Evolutionary conservation across 176 grass and related monocot species (phyloP), one percentile per base, ranked within the genome.

Genomic region (Puya raimondii): DNA sequence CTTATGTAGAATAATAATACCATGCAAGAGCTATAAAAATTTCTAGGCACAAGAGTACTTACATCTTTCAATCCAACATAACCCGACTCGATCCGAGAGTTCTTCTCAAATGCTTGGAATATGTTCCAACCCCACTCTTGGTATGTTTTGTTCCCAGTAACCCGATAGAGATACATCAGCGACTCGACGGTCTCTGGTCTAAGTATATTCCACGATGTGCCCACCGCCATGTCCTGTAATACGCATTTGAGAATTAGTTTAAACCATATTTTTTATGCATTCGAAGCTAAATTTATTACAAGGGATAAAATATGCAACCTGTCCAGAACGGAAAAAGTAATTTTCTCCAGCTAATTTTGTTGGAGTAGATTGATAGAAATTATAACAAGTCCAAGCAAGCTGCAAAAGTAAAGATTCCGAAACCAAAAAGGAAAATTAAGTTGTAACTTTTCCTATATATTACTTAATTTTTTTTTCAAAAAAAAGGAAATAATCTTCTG

Each of bases 91-190:
- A 61, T 61, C 16, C 56, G 56, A 22, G 56, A 61, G 21, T 61
- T 61, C 17, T 22, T 61, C 74, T 99, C 95, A 79, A 99, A 99
- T 73, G 95, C 95, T 79, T 86, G 85, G 82, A 99, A 99, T 86
- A 99, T 99, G 78, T 99, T 73, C 95, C 95, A 99, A 15, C 95
- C 95, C 95, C 95, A 99, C 61, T 99, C 95, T 83, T 94, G 95
- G 78, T 99, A 99, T 67, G 84, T 99, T 86, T 94, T 94, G 67
- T 99, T 85, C 68, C 95, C 95, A 10, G 95, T 99, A 42, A 99
- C 51, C 50, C 95, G 89, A 82, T 85, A 99, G 16, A 99, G 78
- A 56, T 99, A 99, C 95, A 94, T 76, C 8, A 99, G 89, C 70
- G 90, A 99, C 65, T 99, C 95, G 1, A 99, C 80, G 61, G 95